phyloP scores from a whole-genome alignment of 306 rosid species.

The Castanea sativa region DNA sequence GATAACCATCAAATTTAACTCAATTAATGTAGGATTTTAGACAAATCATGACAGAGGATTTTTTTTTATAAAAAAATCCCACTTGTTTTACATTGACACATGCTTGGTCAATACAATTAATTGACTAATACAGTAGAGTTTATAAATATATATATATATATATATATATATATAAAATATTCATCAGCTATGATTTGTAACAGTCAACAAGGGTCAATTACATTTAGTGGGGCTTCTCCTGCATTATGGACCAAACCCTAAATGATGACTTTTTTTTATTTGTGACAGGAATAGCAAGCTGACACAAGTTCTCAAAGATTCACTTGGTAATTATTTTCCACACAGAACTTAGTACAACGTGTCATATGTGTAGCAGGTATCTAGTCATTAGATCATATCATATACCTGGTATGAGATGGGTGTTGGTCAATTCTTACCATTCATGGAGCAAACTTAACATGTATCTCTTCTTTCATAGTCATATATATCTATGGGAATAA shows the following conservation, averaged over 20 bases:
- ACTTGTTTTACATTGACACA: background rate
- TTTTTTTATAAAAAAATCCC: background rate
- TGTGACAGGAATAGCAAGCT: slow-evolving; percentile 48
- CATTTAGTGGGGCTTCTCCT: background rate
- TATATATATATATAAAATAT: background rate
- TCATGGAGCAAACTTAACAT: background rate
- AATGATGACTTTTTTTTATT: background rate
- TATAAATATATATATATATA: background rate
- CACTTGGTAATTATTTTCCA: slow-evolving; percentile 33
- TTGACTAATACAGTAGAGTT: background rate
- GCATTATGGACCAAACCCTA: background rate
- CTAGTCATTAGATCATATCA: background rate
- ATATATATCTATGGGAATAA: background rate
- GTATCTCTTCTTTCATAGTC: background rate
- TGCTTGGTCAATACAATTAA: background rate
- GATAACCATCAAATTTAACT: background rate
- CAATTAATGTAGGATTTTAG: background rate
- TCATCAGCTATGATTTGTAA: background rate
- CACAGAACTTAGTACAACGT: background rate
- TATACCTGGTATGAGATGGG: background rate
- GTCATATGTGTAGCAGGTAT: background rate
- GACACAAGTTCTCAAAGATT: slow-evolving; percentile 41
- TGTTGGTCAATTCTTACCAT: background rate
- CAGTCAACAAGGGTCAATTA: background rate
- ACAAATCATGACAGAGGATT: background rate